Conservation (phyloP, 2,329 filamentous ascomycete species). For the Sarocladium oryzae region DNA sequence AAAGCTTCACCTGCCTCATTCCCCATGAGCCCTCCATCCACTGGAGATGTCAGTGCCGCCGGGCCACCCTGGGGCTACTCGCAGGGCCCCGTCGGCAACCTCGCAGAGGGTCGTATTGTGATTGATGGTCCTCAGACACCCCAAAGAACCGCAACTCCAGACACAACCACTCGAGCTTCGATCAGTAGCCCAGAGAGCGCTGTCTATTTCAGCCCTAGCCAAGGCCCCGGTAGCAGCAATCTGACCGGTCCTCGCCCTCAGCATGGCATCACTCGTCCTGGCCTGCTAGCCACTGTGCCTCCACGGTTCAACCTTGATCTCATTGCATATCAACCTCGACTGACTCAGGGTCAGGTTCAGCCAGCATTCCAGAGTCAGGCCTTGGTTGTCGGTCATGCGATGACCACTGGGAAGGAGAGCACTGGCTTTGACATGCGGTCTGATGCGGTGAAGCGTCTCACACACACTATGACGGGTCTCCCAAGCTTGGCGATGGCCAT, state of each 20-base stretch:
- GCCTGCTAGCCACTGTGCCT: constrained; percentile 23
- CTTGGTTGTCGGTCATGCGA: constrained; percentile 7
- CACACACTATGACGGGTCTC: constrained; percentile 23
- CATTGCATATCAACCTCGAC: constrained; percentile 9
- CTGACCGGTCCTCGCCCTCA: constrained; percentile 35
- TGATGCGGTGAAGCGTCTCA: constrained; percentile 29
- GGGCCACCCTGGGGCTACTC: too few species aligned
- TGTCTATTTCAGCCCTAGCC: too few species aligned
- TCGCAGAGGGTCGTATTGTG: neutral
- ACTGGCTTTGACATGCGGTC: constrained; percentile 24
- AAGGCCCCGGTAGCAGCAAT: neutral
- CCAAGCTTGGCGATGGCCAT: constrained; percentile 31
- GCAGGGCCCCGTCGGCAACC: too few species aligned
- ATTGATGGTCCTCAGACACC: neutral
- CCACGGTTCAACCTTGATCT: constrained; percentile 26
- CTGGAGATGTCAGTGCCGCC: neutral
- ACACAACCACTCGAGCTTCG: neutral
- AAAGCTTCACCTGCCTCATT: neutral
- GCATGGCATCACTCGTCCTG: constrained; percentile 25
- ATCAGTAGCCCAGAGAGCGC: neutral
- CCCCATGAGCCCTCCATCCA: neutral
- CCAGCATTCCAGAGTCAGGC: neutral
- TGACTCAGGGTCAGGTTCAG: too few species aligned
- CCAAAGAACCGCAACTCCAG: neutral
- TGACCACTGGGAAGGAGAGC: constrained; percentile 11